phyloP scores from a whole-genome alignment of 192 early-diverging fungal species.

The Entomortierella chlamydospora region DNA sequence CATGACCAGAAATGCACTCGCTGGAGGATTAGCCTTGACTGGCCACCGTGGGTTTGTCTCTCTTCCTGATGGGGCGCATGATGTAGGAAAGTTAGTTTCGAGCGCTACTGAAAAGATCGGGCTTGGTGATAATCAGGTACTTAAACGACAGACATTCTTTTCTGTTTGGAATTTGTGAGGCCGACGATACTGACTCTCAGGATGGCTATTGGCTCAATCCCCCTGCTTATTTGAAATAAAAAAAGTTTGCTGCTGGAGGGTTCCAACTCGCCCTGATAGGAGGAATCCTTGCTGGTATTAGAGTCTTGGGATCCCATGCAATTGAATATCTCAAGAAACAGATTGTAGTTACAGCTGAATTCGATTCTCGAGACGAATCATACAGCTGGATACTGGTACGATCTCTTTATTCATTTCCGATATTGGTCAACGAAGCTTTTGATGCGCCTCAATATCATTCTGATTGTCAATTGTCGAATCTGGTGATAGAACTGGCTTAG shows the following conservation, averaged over 20 bases:
- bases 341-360: constrained; percentile 61
- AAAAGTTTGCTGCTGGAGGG: constrained; percentile 61
- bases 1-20: constrained; percentile 17
- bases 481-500: constrained; percentile 63
- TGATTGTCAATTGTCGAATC: constrained; percentile 20
- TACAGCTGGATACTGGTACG: constrained; percentile 57
- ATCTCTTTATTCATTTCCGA: neutral
- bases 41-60: constrained; percentile 24
- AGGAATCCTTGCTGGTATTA: constrained; percentile 43
- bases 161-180: too few relatives aligned
- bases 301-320: constrained; percentile 53
- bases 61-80: constrained; percentile 29
- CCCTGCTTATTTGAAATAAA: neutral
- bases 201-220: too few relatives aligned
- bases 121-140: constrained; percentile 53
- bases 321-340: constrained; percentile 61
- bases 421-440: neutral
- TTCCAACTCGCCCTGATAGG: constrained; percentile 60
- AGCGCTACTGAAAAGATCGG: constrained; percentile 46
- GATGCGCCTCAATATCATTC: neutral
- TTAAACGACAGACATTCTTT: too few relatives aligned
- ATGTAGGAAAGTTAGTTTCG: constrained; percentile 43
- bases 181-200: too few relatives aligned
- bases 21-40: constrained; percentile 31
- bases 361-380: constrained; percentile 67